phyloP scores from a whole-genome alignment of 768 basidiomycete species.

The Auriculariales sp. region DNA sequence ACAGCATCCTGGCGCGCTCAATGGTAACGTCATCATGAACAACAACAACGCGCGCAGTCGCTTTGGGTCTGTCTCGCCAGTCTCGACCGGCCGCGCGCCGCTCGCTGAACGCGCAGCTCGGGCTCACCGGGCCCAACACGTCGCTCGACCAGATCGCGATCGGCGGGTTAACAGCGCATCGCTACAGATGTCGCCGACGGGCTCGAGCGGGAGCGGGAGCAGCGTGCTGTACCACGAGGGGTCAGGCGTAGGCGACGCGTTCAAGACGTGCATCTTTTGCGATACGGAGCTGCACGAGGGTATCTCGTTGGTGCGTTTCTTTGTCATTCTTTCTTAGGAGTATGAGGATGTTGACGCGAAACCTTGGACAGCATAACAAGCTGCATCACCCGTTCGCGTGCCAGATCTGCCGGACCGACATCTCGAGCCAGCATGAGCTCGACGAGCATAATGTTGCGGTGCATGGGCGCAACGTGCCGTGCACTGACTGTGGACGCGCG shows the following conservation, averaged over 20 bases:
- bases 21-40: too few relatives aligned
- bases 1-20: too few relatives aligned
- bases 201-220: neutral
- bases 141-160: neutral
- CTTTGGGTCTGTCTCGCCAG: too few relatives aligned
- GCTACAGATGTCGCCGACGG: neutral
- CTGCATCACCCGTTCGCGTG: conserved; percentile 1
- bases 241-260: too few relatives aligned
- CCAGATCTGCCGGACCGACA: neutral
- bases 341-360: neutral
- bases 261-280: conserved; percentile 2
- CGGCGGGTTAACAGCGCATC: neutral
- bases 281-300: conserved; percentile 1
- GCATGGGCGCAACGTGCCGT: neutral
- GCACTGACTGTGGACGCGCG: neutral
- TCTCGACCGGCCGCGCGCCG: too few relatives aligned
- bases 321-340: neutral
- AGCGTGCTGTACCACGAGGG: too few relatives aligned
- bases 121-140: too few relatives aligned
- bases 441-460: neutral
- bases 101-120: too few relatives aligned
- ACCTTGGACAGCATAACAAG: neutral
- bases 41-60: too few relatives aligned
- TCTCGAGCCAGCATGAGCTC: neutral
- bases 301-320: neutral